Base-by-base conservation (phyloP, 768 basidiomycete species). In the Exidia glandulosa region DNA sequence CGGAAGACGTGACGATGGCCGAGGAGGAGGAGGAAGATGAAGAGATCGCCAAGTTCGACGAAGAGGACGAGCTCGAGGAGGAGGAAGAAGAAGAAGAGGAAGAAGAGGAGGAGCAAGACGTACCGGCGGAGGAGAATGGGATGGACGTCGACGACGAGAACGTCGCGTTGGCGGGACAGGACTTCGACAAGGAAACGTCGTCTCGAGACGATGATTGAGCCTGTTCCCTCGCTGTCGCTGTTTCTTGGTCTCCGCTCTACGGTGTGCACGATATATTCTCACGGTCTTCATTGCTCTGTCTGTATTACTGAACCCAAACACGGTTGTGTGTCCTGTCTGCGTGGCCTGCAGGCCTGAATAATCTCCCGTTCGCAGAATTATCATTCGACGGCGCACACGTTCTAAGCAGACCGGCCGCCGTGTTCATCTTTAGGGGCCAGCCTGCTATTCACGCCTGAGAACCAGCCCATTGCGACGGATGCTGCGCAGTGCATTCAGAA, bases 11-110 rank as follows among this genome's bases (percentile, higher is more conserved):
- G 25, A 27, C 25, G 6, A 54, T 54, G 27, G 27, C 25, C 50
- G 50, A 54, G 50, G 50, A 54, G 14, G 50, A 62, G 29, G 57
- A 56, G 32, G 58, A 59, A 4, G 48, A 55, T 2, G 58, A 59
- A n/a, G 57, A 62, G 5, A 25, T 33, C 16, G 45, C n/a, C n/a
- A n/a, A n/a, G n/a, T n/a, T 45, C 1, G 45, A 32, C 3, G 60
- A 45, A 23, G 41, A 61, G 33, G 57, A 61, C 6, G 56, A 36
- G 2, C 36, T 41, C 0, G 61, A 61, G 16, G 25, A 29, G 4
- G 27, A 54, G 9, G 50, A 54, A 19, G 50, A 2, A 6, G 50
- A 54, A 5, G 50, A 54, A 27, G 30, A 54, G 3, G 47, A 52
- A 6, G 47, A 47, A 27, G 57, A 58, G 14, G 58, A 25, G 27